Percentiles rank a stretch among this genome's conserved stretches.
phyloP scores from a whole-genome alignment of 164 flowering plant species.

The Tinospora cordifolia region DNA sequence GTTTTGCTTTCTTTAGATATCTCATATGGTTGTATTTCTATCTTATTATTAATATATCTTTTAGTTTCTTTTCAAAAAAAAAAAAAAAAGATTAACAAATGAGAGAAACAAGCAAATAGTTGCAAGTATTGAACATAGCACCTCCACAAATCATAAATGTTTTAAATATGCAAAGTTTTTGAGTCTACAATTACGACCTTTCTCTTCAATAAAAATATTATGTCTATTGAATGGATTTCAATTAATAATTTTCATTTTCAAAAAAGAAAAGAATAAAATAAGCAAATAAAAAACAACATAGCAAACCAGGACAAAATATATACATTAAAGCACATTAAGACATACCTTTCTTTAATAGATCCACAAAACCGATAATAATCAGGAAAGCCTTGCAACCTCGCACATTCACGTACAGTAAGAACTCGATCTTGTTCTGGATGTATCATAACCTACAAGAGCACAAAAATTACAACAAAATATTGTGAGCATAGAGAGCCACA shows the following conservation, averaged over 20 bases:
- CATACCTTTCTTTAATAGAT: slow-evolving; percentile 37
- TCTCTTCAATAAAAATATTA: not conserved
- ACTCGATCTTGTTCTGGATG: slow-evolving; percentile 65
- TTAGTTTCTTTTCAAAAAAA: no score
- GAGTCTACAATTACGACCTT: no score
- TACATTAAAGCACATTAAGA: not conserved
- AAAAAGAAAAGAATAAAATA: not conserved
- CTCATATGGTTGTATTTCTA: no score
- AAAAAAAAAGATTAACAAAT: no score
- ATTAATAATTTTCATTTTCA: not conserved
- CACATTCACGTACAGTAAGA: slow-evolving; percentile 48
- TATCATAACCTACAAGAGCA: slow-evolving; percentile 27
- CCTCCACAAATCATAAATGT: no score
- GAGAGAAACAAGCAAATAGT: no score
- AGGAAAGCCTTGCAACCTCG: slow-evolving; percentile 62
- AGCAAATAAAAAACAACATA: not conserved
- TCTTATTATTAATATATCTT: no score
- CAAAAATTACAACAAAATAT: slow-evolving; percentile 1
- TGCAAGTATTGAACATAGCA: no score
- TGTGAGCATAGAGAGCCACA: not conserved
- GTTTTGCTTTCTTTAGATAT: no score
- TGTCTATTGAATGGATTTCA: not conserved
- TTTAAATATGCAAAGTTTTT: no score
- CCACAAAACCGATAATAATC: slow-evolving; percentile 49
- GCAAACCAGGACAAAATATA: not conserved